Evolutionary conservation across 495 filamentous ascomycete genomes (phyloP), one percentile per base, ranked within the genome.

Genomic region (Aspergillus campestris): DNA sequence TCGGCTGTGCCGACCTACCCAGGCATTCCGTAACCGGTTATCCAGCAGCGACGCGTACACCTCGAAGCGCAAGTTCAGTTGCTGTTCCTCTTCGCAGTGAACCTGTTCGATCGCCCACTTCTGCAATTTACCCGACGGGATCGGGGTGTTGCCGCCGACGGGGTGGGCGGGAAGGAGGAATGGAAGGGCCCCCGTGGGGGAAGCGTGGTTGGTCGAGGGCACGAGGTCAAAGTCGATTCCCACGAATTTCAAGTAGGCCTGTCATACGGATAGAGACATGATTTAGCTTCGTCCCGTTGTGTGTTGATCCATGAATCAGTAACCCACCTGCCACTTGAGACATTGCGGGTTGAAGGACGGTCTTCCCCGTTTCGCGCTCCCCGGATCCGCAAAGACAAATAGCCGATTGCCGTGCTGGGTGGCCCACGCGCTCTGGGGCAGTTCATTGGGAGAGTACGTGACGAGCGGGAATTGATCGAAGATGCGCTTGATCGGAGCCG

Each of bases 261-360:
- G 62, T 24, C 18, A 24, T 24, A 24, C 18, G 18, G 18, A 24
- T 24, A 24, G 18, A 24, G 18, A 24, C 18, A 24, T 24, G 18
- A 1, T 24, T 24, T 24, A 24, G 18, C 18, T 24, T 24, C 4
- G 18, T 24, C 18, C 18, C 1, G 18, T 24, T 24, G 14, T 15
- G 27, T 12, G 15, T 3, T 3, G 8, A 9, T 10, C 5, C 7
- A 14, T 10, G 28, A 3, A 38, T 29, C 30, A 24, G n/a, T 44
- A 32, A 73, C 81, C 39, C 57, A 89, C 91, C 84, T 96, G 92
- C 89, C 89, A 96, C 67, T 91, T 95, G 50, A 98, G 72, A 73
- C 92, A 98, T 52, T 78, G 79, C 3, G 92, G 92, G 66, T 97
- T 96, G 69, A 86, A 95, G 40, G 86, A 91, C 14, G 89, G 87